A percentile compares a stretch with the other conserved stretches of the same genome.
phyloP scores from a whole-genome alignment of 176 grass and related monocot species.

The Paspalum notatum region DNA sequence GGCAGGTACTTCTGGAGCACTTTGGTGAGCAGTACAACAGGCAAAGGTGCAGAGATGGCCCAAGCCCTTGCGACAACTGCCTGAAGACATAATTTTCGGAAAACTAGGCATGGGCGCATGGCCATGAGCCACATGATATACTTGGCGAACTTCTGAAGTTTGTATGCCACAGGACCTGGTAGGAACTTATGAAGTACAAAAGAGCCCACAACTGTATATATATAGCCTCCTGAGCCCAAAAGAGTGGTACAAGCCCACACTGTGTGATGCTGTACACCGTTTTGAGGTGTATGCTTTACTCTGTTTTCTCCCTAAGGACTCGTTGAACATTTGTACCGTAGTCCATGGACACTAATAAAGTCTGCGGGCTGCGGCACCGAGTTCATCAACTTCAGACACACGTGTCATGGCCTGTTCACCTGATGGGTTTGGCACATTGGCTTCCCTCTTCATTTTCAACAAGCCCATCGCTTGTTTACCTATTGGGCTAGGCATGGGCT shows the following conservation, averaged over 20 bases:
- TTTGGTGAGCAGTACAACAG: constrained; percentile 74
- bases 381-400: background rate
- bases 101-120: background rate
- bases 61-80: constrained; percentile 90
- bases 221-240: background rate
- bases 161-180: background rate
- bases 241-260: too few relatives aligned
- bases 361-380: background rate
- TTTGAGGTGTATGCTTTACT: background rate
- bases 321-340: too few relatives aligned
- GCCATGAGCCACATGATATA: background rate
- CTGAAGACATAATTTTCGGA: constrained; percentile 38
- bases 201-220: too few relatives aligned
- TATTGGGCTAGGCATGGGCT: too few relatives aligned
- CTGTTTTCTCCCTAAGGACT: background rate
- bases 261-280: background rate
- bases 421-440: too few relatives aligned
- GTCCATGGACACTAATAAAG: too few relatives aligned
- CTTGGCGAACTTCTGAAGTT: background rate
- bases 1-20: constrained; percentile 74
- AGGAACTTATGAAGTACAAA: background rate
- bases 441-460: too few relatives aligned
- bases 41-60: constrained; percentile 64
- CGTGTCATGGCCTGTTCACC: too few relatives aligned
- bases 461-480: too few relatives aligned